Evolutionary conservation across 331 rosid genomes (phyloP), one percentile per base, ranked within the genome.

Genomic region (Cydonia oblonga): DNA sequence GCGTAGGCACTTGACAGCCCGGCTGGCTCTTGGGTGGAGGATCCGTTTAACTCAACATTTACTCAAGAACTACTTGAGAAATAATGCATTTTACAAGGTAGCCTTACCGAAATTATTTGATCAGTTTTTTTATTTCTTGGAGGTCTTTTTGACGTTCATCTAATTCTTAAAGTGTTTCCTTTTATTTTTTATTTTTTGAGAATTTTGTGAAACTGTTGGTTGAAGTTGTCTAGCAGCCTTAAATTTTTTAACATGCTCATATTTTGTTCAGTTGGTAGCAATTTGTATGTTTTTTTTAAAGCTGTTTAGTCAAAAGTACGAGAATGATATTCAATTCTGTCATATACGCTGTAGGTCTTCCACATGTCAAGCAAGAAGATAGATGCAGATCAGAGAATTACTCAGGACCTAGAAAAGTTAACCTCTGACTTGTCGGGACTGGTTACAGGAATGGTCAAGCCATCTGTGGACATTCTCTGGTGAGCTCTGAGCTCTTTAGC

Each of bases 1-100:
- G 69, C 70, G 38, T 87, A 93, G 98, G 87, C 91, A 91, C 89
- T 79, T 88, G 84, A 95, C 87, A 67, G 85, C 96, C 71, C 87
- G 87, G 87, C 79, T 95, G 80, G 98, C 98, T 74, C 95, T 95
- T 71, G 96, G 97, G 70, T 91, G 98, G 97, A 87, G 98, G 84
- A 89, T 89, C 75, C 93, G 96, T 58, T 88, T 95, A 90, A 95
- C 98, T 24, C 86, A 89, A 67, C 97, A 95, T 85, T 87, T 95
- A 63, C 88, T 91, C 52, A 88, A 88, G 72, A 86, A 84, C 77
- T 95, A 95, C 78, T 80, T 89, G 89, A 84, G 85, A 87, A 89
- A 83, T 79, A 95, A 95, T 81, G 97, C 97, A 24, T 91, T 95
- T 80, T 95, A 95, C 82, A 95, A 95, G 98, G 98, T 95, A 81